A percentile compares a stretch with the other conserved stretches of the same genome.
These are phyloP conservation scores for Eucalyptus curtisii DNA, from an alignment of 345 rosid genomes.

Conservation along the genomic window DNA sequence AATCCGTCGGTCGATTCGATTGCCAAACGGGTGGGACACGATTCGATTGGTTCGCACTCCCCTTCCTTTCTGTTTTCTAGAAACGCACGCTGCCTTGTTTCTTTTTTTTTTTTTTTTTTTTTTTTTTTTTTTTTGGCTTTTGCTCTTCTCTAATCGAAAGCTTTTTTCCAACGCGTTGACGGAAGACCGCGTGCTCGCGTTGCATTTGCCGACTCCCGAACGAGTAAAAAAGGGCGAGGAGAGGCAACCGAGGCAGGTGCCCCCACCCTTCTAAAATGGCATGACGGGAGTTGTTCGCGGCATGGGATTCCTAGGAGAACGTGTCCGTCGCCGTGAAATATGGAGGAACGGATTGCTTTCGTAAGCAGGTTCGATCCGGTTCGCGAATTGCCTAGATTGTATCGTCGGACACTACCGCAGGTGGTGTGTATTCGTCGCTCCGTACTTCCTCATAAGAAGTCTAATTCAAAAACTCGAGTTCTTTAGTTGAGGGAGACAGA, in stretches of 20 bases:
- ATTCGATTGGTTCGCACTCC: not conserved
- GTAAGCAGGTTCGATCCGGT: not conserved
- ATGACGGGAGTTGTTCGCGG: not conserved
- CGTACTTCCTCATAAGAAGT: not conserved
- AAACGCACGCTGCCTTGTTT: not conserved
- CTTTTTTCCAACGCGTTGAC: not conserved
- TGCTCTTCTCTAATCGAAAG: not conserved
- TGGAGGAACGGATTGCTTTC: not conserved
- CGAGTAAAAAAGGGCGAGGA: not conserved
- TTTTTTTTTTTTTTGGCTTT: not conserved
- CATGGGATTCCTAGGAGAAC: not conserved
- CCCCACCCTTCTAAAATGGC: not conserved
- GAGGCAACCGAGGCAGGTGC: not conserved
- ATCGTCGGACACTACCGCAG: not conserved
- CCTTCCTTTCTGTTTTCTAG: not conserved
- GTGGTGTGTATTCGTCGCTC: not conserved
- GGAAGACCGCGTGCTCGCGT: not conserved
- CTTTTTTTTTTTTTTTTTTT: not conserved
- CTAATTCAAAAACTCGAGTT: rapidly evolving
- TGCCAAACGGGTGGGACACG: not conserved
- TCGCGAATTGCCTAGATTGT: not conserved
- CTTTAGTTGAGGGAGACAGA: rapidly evolving
- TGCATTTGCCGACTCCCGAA: not conserved
- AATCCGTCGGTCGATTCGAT: not conserved
- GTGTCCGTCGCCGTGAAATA: not conserved